These are phyloP conservation scores for Rachicladosporium sp. DNA, from an alignment of 2,329 filamentous ascomycete species.

Conservation along the genomic window DNA sequence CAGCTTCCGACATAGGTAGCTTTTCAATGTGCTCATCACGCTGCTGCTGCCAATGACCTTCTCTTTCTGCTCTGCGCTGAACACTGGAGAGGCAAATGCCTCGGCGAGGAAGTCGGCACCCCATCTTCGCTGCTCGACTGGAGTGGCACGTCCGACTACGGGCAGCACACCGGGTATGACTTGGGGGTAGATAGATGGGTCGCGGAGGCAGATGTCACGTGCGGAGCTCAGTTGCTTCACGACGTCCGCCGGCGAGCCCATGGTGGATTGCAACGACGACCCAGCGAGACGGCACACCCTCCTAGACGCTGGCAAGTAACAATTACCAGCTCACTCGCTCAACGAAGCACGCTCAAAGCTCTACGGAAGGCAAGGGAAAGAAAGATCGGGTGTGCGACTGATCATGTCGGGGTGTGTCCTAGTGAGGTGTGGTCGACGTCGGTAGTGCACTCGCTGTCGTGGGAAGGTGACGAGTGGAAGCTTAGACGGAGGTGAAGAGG, in stretches of 20 bases:
- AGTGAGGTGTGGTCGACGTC: too few species aligned
- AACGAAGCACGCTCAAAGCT: neutral
- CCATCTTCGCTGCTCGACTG: conserved; percentile 82
- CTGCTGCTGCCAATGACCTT: conserved; percentile 43
- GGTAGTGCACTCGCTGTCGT: too few species aligned
- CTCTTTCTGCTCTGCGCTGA: conserved; percentile 67
- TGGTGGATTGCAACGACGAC: too few species aligned
- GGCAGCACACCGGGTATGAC: conserved; percentile 90
- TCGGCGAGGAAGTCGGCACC: conserved; percentile 92
- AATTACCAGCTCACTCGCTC: too few species aligned
- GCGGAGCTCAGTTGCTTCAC: conserved; percentile 82
- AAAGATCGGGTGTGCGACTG: too few species aligned
- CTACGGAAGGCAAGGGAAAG: neutral
- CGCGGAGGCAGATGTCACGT: conserved; percentile 75
- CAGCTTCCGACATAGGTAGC: conserved; percentile 35
- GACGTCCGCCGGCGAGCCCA: conserved; percentile 46
- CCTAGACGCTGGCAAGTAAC: too few species aligned
- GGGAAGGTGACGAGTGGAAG: too few species aligned
- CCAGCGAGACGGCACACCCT: too few species aligned
- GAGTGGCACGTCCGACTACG: conserved; percentile 64
- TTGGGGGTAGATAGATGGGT: conserved; percentile 78
- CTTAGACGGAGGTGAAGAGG: too few species aligned
- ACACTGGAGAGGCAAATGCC: conserved; percentile 83
- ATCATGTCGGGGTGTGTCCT: too few species aligned
- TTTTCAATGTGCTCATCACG: conserved; percentile 61